Evolutionary conservation across 2,329 filamentous ascomycete species (phyloP).

Genomic region (Pseudogymnoascus sp.): DNA sequence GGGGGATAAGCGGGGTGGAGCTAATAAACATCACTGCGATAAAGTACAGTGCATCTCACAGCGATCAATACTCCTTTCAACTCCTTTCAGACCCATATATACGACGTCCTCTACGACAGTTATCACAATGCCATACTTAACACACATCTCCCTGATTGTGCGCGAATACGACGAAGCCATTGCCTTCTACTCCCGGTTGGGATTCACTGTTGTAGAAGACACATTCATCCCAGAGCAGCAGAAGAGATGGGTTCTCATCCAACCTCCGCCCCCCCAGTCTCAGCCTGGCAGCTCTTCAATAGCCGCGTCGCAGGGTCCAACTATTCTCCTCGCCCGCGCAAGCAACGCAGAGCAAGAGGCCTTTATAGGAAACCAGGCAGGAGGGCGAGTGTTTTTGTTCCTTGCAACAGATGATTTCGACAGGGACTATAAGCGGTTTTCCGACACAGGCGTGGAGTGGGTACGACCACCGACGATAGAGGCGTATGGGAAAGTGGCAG

Average conservation of each 20-base stretch:
- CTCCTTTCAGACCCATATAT: too few species aligned
- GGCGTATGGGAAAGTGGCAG: background rate
- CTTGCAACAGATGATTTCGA: conserved; percentile 7
- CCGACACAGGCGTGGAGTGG: conserved; percentile 5
- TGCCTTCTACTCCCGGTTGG: background rate
- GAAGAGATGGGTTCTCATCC: conserved; percentile 10
- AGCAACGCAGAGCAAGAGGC: background rate
- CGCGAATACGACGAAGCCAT: conserved; percentile 12
- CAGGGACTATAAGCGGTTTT: background rate
- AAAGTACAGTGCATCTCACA: too few species aligned
- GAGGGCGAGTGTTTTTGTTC: conserved; percentile 16
- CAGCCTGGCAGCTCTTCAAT: too few species aligned
- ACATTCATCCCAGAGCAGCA: conserved; percentile 1
- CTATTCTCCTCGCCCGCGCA: conserved; percentile 2
- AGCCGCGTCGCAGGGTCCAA: background rate
- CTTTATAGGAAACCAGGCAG: conserved; percentile 4
- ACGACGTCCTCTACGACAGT: background rate
- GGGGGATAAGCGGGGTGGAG: too few species aligned
- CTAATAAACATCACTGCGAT: too few species aligned
- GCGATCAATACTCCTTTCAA: too few species aligned
- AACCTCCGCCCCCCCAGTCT: background rate
- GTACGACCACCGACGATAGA: background rate
- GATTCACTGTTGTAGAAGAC: conserved; percentile 3
- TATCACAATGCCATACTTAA: background rate
- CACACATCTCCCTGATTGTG: background rate